These are phyloP conservation scores for Terfezia boudieri DNA, from an alignment of 495 filamentous ascomycete species.

Conservation along the genomic window DNA sequence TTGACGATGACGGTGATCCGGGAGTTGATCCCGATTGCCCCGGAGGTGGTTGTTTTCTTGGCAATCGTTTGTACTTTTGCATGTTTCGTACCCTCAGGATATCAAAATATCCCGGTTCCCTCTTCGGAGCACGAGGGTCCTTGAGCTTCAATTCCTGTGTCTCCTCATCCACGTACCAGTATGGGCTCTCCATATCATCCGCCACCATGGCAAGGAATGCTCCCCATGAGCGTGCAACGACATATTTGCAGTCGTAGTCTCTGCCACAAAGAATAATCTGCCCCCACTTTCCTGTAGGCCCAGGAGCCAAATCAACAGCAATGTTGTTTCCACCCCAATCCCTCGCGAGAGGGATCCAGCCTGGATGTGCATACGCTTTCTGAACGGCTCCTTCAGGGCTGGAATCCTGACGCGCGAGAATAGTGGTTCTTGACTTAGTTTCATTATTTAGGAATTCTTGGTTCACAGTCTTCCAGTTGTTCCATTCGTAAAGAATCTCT, in stretches of 20 bases:
- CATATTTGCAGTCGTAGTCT: conserved; percentile 97
- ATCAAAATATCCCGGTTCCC: conserved; percentile 87
- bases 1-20: neutral
- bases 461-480: conserved; percentile 85
- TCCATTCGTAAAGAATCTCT: conserved; percentile 95
- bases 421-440: conserved; percentile 38
- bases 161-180: conserved; percentile 80
- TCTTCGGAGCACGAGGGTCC: conserved; percentile 67
- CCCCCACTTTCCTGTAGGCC: conserved; percentile 76
- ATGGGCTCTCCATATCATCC: conserved; percentile 69
- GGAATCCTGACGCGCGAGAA: conserved; percentile 65
- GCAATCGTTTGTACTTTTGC: conserved; percentile 41
- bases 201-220: conserved; percentile 67
- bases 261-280: conserved; percentile 92
- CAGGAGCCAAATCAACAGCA: conserved; percentile 81
- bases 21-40: neutral
- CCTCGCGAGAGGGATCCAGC: conserved; percentile 86
- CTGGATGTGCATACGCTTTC: conserved; percentile 81
- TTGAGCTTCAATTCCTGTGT: conserved; percentile 71
- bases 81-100: conserved; percentile 86
- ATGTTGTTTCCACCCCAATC: conserved; percentile 98
- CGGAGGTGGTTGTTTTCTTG: neutral
- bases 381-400: conserved; percentile 71
- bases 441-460: conserved; percentile 45
- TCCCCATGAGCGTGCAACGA: conserved; percentile 81